Evolutionary conservation across 768 basidiomycete genomes (phyloP).

Genomic region (Scleroderma citrinum): DNA sequence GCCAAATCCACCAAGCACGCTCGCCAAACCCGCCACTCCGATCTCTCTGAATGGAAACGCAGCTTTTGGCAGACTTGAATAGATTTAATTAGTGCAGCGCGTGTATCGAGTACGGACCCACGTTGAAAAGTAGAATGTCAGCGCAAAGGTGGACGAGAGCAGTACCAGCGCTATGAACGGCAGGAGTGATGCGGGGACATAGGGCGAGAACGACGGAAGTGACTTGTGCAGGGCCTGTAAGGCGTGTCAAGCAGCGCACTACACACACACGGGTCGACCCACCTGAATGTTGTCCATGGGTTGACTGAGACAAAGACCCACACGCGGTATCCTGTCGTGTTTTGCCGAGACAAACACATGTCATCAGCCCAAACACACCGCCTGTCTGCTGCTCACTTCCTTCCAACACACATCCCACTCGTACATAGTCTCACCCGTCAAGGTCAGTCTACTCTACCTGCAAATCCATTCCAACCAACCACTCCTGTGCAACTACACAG

Average conservation of each 20-base stretch:
- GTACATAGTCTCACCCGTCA: constrained; percentile 10
- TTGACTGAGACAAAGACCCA: too few species aligned
- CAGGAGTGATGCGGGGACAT: constrained; percentile 59
- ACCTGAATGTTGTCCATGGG: background rate
- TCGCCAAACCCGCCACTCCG: constrained; percentile 65
- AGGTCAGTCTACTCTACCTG: constrained; percentile 11
- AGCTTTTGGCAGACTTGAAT: constrained; percentile 66
- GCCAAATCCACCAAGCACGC: constrained; percentile 80
- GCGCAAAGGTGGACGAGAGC: constrained; percentile 69
- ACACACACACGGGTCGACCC: too few species aligned
- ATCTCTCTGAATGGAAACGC: constrained; percentile 61
- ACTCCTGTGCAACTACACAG: constrained; percentile 16
- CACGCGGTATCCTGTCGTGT: constrained; percentile 41
- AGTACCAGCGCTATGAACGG: constrained; percentile 72
- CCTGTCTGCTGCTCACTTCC: constrained; percentile 15
- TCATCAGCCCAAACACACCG: constrained; percentile 48
- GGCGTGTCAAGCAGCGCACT: too few species aligned
- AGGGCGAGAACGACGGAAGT: constrained; percentile 66
- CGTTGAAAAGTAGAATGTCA: constrained; percentile 90
- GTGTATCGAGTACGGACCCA: constrained; percentile 31
- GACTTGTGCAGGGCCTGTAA: constrained; percentile 55
- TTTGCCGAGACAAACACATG: constrained; percentile 51
- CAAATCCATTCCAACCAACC: background rate
- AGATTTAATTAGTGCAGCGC: background rate
- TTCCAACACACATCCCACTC: constrained; percentile 15